These are phyloP conservation scores for Trypanosoma mega DNA, from an alignment of 208 protist genomes.

Conservation along the genomic window DNA sequence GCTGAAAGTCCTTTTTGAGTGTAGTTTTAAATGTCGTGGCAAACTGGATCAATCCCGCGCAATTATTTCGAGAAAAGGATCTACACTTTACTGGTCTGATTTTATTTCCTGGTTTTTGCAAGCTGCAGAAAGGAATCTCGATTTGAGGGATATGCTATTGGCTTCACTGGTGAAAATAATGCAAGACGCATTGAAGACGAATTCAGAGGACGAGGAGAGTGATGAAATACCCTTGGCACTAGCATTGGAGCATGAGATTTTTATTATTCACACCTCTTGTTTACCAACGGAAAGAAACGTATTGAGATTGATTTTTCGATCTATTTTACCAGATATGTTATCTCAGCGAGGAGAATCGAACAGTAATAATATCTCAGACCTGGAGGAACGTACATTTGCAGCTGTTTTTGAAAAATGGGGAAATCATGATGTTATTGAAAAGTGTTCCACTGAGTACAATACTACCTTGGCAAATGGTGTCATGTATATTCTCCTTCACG, in stretches of 20 bases:
- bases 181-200: neutral
- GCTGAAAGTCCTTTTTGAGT: slow-evolving; percentile 18
- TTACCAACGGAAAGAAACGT: slow-evolving; percentile 18
- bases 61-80: neutral
- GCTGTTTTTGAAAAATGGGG: slow-evolving; percentile 43
- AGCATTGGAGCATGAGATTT: slow-evolving; percentile 19
- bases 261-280: slow-evolving; percentile 8
- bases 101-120: slow-evolving; percentile 17
- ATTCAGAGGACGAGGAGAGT: neutral
- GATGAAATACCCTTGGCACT: neutral
- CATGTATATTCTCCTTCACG: slow-evolving; percentile 58
- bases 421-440: slow-evolving; percentile 35
- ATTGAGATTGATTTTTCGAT: slow-evolving; percentile 31
- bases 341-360: neutral
- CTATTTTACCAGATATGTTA: slow-evolving; percentile 22
- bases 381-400: slow-evolving; percentile 20
- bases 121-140: slow-evolving; percentile 5
- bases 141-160: slow-evolving; percentile 13
- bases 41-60: neutral
- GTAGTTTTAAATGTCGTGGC: slow-evolving; percentile 5
- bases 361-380: neutral
- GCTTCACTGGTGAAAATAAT: slow-evolving; percentile 10
- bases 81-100: slow-evolving; percentile 12
- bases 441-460: slow-evolving; percentile 36
- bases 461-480: slow-evolving; percentile 42